These are phyloP conservation scores for Crithidia brevicula DNA, from an alignment of 208 protist species.

Conservation along the genomic window DNA sequence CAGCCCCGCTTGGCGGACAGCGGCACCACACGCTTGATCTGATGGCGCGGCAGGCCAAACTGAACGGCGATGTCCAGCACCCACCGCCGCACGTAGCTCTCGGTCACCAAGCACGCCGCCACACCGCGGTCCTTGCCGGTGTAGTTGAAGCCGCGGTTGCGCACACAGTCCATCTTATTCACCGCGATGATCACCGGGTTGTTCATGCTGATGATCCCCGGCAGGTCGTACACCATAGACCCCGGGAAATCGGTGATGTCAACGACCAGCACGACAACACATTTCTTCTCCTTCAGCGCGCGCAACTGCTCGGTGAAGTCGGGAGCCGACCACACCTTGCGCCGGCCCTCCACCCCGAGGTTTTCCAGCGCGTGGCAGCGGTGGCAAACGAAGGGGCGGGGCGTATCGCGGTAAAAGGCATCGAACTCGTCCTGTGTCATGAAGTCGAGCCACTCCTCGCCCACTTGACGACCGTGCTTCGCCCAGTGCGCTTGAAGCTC, in stretches of 20 bases:
- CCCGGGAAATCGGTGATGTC: conserved; percentile 93
- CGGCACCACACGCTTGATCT: conserved; percentile 76
- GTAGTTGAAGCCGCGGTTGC: conserved; percentile 86
- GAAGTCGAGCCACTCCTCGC: conserved; percentile 94
- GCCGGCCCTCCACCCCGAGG: conserved; percentile 75
- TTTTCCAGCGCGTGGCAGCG: conserved; percentile 91
- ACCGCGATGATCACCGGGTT: conserved; percentile 91
- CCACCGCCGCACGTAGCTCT: conserved; percentile 81
- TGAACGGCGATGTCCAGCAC: conserved; percentile 82
- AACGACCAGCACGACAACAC: conserved; percentile 89
- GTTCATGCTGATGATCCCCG: conserved; percentile 93
- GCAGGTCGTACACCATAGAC: conserved; percentile 90
- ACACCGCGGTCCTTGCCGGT: conserved; percentile 75
- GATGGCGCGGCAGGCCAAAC: conserved; percentile 81
- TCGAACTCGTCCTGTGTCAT: conserved; percentile 95
- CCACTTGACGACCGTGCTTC: conserved; percentile 89
- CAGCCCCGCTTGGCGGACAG: conserved; percentile 91
- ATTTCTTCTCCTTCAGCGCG: conserved; percentile 78
- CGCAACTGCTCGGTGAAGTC: conserved; percentile 90
- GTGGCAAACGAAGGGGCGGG: conserved; percentile 80
- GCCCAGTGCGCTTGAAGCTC: conserved; percentile 90
- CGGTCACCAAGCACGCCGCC: conserved; percentile 62
- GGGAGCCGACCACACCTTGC: conserved; percentile 88
- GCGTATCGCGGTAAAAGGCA: conserved; percentile 82
- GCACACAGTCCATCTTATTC: conserved; percentile 93